phyloP scores from a whole-genome alignment of 257 asterid genomes.

The Mentha longifolia region DNA sequence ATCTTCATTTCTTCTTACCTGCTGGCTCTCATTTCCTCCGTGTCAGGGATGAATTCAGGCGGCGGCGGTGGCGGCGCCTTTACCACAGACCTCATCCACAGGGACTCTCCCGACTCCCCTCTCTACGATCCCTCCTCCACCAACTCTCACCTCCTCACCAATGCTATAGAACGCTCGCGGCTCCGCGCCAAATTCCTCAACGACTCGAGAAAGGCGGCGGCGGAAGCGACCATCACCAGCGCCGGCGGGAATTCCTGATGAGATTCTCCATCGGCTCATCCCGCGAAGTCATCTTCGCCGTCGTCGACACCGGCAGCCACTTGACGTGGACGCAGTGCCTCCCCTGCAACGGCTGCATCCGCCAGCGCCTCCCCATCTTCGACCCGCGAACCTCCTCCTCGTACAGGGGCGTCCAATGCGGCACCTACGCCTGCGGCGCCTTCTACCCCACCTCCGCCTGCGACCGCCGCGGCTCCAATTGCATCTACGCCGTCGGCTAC shows the following conservation, averaged over 20 bases:
- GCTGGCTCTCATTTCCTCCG: too few relatives aligned
- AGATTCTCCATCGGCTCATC: conserved; percentile 56
- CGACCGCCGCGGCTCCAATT: neutral
- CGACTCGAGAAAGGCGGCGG: neutral
- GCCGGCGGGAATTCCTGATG: conserved; percentile 59
- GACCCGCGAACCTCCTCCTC: conserved; percentile 52
- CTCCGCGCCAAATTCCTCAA: conserved; percentile 23
- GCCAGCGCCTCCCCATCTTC: conserved; percentile 49
- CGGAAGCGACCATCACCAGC: conserved; percentile 27
- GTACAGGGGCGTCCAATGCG: conserved; percentile 8
- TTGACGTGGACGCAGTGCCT: conserved; percentile 67
- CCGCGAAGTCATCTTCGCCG: conserved; percentile 33
- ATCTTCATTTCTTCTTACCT: too few relatives aligned
- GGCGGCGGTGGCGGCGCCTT: too few relatives aligned
- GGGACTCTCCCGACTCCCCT: conserved; percentile 1
- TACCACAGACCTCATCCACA: too few relatives aligned
- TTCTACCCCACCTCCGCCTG: neutral
- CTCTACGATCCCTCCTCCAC: neutral
- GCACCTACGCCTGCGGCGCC: conserved; percentile 13
- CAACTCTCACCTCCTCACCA: neutral
- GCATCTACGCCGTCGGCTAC: conserved; percentile 38
- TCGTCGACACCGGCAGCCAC: conserved; percentile 67
- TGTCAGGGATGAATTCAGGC: too few relatives aligned
- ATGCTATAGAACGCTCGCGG: conserved; percentile 44
- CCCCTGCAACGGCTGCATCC: conserved; percentile 42